Evolutionary conservation across 1,284 basidiomycete species (phyloP).

Genomic region (Inonotus obliquus): DNA sequence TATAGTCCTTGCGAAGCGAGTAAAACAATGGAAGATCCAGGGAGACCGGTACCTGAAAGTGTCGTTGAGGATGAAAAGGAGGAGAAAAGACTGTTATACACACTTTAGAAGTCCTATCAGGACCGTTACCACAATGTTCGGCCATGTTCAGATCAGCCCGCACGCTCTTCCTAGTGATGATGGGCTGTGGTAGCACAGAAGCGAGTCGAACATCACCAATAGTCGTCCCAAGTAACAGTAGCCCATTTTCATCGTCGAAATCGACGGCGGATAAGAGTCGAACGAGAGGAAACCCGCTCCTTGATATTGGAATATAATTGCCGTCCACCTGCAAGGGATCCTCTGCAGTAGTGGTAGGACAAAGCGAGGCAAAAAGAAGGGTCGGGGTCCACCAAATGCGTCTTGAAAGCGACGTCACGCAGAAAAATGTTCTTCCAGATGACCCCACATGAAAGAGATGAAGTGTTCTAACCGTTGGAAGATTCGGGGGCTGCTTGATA

Average conservation of each 20-base stretch:
- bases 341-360: neutral
- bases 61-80: neutral
- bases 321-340: neutral
- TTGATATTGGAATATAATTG: neutral
- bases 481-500: neutral
- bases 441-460: neutral
- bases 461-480: neutral
- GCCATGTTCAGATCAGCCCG: neutral
- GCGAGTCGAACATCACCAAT: constrained; percentile 2
- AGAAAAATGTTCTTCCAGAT: neutral
- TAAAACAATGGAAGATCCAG: neutral
- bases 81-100: neutral
- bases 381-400: neutral
- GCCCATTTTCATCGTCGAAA: constrained; percentile 12
- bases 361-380: neutral
- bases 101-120: neutral
- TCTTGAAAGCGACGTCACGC: neutral
- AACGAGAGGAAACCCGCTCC: neutral
- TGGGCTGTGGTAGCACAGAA: neutral
- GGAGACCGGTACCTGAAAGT: neutral
- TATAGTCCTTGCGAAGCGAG: neutral
- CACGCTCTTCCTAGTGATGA: neutral
- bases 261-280: neutral
- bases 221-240: neutral
- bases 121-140: no score